Percentiles rank a stretch among this genome's conserved stretches.
Conservation (phyloP, 352 stramenopile genomes). For the Phytopythium ostracodes region DNA sequence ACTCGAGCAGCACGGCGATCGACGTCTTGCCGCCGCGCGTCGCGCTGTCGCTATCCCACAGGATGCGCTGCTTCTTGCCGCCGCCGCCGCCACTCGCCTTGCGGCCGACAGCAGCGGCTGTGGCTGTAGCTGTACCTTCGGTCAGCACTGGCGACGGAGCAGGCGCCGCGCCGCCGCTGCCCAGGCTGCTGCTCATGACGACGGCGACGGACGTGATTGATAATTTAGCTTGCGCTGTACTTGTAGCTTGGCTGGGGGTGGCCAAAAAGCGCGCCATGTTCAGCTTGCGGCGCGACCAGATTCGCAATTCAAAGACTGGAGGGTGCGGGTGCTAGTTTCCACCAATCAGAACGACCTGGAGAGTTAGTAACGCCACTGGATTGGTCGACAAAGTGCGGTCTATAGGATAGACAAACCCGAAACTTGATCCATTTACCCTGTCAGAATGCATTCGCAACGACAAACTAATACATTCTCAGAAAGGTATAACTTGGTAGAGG, state of each 20-base stretch:
- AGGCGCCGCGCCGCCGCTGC: background rate
- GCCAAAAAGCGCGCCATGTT: no score
- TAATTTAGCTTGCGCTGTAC: background rate
- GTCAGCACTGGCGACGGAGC: background rate
- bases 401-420: background rate
- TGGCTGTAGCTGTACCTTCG: background rate
- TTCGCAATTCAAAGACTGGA: background rate
- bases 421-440: no score
- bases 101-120: background rate
- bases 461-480: background rate
- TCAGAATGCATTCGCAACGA: no score
- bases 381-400: background rate
- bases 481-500: background rate
- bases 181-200: background rate
- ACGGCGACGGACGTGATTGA: background rate
- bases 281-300: background rate
- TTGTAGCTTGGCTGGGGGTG: no score
- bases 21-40: constrained; percentile 67
- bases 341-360: background rate
- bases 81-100: constrained; percentile 9
- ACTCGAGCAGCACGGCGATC: constrained; percentile 64
- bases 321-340: background rate
- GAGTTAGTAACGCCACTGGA: background rate
- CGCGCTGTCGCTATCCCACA: constrained; percentile 70
- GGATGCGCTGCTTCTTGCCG: constrained; percentile 55